Conservation (phyloP, 2,329 filamentous ascomycete species). For the Cordyceps militaris region DNA sequence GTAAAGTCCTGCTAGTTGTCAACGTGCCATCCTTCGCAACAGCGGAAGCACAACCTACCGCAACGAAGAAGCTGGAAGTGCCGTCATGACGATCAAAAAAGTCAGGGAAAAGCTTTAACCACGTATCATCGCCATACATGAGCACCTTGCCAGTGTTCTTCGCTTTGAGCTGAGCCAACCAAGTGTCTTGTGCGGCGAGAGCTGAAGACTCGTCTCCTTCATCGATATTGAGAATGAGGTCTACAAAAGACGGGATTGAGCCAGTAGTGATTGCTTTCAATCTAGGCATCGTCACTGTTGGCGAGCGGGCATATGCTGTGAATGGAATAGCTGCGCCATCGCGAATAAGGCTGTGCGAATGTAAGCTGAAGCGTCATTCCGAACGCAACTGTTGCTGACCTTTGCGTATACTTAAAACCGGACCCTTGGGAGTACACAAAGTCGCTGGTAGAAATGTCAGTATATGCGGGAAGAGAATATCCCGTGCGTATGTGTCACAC, state of each 20-base stretch:
- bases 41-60: slow-evolving; percentile 53
- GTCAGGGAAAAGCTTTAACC: slow-evolving; percentile 90
- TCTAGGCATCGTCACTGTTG: slow-evolving; percentile 96
- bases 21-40: not conserved
- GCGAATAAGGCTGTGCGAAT: slow-evolving; percentile 63
- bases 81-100: slow-evolving; percentile 85
- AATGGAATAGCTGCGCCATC: slow-evolving; percentile 82
- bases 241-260: slow-evolving; percentile 95
- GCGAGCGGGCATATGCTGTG: slow-evolving; percentile 91
- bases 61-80: slow-evolving; percentile 96
- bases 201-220: slow-evolving; percentile 89
- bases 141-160: slow-evolving; percentile 66
- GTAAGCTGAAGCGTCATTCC: slow-evolving; percentile 12
- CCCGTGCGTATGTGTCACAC: slow-evolving; percentile 35
- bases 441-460: slow-evolving; percentile 51
- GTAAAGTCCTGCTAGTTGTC: slow-evolving; percentile 70
- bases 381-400: slow-evolving; percentile 42
- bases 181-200: slow-evolving; percentile 83
- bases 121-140: slow-evolving; percentile 97
- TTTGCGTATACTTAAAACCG: slow-evolving; percentile 82
- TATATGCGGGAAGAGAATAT: too few relatives aligned
- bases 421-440: slow-evolving; percentile 81
- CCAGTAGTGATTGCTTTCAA: slow-evolving; percentile 97
- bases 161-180: slow-evolving; percentile 86
- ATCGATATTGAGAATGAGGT: slow-evolving; percentile 93